A percentile compares a stretch with the other conserved stretches of the same genome.
Conservation (phyloP, 805 yeast genomes). For the Ogataea corticis region DNA sequence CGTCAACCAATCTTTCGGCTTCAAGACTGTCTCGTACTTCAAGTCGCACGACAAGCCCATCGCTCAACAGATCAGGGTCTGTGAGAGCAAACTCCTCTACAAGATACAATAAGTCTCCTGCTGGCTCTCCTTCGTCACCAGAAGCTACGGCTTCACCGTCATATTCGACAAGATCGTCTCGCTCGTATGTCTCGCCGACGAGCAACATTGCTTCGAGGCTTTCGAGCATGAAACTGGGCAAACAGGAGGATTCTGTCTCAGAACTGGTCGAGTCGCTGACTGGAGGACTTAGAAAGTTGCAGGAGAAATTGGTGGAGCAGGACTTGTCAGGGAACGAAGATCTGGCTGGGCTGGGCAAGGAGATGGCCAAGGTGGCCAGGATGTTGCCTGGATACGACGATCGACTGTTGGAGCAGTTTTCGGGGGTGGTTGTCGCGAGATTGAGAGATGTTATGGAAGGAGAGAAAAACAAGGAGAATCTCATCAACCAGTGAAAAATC, state of each 20-base stretch:
- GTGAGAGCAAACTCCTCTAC: conserved; percentile 5
- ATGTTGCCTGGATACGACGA: conserved; percentile 24
- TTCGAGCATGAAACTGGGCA: conserved; percentile 14
- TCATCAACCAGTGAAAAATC: conserved; percentile 11
- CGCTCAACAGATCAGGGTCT: conserved; percentile 8
- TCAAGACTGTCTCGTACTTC: conserved; percentile 3
- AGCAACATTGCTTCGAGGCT: conserved; percentile 13
- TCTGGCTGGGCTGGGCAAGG: conserved; percentile 8
- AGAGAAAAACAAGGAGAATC: conserved; percentile 18
- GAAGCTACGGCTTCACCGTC: conserved; percentile 13
- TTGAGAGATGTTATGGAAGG: conserved; percentile 5
- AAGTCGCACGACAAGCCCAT: conserved; percentile 4
- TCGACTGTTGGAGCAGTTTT: conserved; percentile 16
- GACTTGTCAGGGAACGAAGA: conserved; percentile 1
- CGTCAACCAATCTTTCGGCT: conserved; percentile 11
- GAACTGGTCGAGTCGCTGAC: conserved; percentile 6
- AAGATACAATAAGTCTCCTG: conserved; percentile 10
- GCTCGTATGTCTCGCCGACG: conserved; percentile 12
- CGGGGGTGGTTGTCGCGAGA: conserved; percentile 13
- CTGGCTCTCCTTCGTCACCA: conserved; percentile 4
- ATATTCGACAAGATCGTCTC: conserved; percentile 13
- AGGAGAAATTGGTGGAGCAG: conserved; percentile 9
- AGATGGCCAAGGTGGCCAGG: conserved; percentile 17
- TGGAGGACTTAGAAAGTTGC: conserved; percentile 12
- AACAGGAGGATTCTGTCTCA: not conserved